Conservation (phyloP, 176 grass and related monocot species). For the Zizania latifolia region DNA sequence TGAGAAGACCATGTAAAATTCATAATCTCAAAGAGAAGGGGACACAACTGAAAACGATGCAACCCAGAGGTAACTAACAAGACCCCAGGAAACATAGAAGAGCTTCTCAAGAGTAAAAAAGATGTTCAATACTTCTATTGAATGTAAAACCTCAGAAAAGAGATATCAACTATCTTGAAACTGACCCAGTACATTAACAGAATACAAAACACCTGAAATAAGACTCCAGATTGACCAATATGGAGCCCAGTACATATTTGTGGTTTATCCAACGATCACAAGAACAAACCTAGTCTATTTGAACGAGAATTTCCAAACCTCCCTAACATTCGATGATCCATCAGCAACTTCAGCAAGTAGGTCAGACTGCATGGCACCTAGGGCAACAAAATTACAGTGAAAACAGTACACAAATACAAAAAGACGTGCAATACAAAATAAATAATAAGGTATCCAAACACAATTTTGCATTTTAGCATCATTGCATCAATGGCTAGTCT, state of each 20-base stretch:
- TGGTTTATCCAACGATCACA: not conserved
- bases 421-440: not conserved
- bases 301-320: slow-evolving; percentile 81
- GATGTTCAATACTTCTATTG: not conserved
- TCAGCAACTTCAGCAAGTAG: slow-evolving; percentile 75
- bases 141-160: not conserved
- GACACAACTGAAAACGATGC: not conserved
- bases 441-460: not conserved
- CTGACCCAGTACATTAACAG: slow-evolving; percentile 10
- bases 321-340: slow-evolving; percentile 89
- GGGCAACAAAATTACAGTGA: slow-evolving; percentile 11
- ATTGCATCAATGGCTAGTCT: not conserved
- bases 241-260: not conserved
- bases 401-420: slow-evolving; percentile 9
- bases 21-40: not conserved
- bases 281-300: slow-evolving; percentile 31
- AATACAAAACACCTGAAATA: not conserved
- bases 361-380: slow-evolving; percentile 62
- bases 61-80: not conserved
- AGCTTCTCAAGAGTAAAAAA: not conserved
- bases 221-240: not conserved
- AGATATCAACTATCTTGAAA: not conserved
- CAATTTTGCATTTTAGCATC: not conserved
- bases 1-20: not conserved
- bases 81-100: not conserved